Evolutionary conservation across 495 filamentous ascomycete species (phyloP).

Genomic region (Elaphomyces granulatus): DNA sequence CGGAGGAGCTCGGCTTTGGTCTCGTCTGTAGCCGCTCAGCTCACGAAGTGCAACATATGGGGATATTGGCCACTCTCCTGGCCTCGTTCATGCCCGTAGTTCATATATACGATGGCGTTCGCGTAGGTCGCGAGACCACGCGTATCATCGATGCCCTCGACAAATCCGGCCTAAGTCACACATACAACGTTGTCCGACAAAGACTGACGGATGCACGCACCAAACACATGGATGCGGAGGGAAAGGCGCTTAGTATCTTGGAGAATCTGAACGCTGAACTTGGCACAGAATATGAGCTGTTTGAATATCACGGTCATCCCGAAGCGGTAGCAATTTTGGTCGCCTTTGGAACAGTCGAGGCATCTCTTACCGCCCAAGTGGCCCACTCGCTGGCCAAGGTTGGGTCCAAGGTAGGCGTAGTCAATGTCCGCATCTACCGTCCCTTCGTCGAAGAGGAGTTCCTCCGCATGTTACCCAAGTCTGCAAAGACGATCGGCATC

Average conservation of each 20-base stretch:
- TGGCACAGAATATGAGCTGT: slow-evolving; percentile 79
- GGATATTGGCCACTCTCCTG: slow-evolving; percentile 72
- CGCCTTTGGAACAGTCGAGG: slow-evolving; percentile 82
- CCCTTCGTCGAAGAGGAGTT: slow-evolving; percentile 93
- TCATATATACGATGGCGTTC: slow-evolving; percentile 86
- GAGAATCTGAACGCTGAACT: slow-evolving; percentile 80
- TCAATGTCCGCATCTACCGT: slow-evolving; percentile 85
- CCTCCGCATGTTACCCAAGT: slow-evolving; percentile 60
- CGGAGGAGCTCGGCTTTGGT: slow-evolving; percentile 84
- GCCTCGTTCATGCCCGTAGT: slow-evolving; percentile 68
- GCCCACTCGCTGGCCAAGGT: slow-evolving; percentile 54
- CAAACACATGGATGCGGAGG: slow-evolving; percentile 58
- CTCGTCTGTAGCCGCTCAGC: slow-evolving; percentile 72
- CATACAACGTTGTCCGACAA: slow-evolving; percentile 56
- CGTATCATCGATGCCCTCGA: slow-evolving; percentile 75
- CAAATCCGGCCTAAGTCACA: slow-evolving; percentile 49
- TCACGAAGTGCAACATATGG: slow-evolving; percentile 92
- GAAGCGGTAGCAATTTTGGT: slow-evolving; percentile 68
- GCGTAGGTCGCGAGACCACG: slow-evolving; percentile 70
- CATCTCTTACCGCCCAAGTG: slow-evolving; percentile 71
- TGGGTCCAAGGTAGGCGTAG: slow-evolving; percentile 63
- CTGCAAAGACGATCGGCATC: slow-evolving; percentile 54
- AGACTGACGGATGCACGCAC: slow-evolving; percentile 41
- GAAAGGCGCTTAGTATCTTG: slow-evolving; percentile 59
- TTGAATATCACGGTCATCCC: slow-evolving; percentile 86